phyloP scores from a whole-genome alignment of 495 filamentous ascomycete species.

The Podospora pseudocomata region DNA sequence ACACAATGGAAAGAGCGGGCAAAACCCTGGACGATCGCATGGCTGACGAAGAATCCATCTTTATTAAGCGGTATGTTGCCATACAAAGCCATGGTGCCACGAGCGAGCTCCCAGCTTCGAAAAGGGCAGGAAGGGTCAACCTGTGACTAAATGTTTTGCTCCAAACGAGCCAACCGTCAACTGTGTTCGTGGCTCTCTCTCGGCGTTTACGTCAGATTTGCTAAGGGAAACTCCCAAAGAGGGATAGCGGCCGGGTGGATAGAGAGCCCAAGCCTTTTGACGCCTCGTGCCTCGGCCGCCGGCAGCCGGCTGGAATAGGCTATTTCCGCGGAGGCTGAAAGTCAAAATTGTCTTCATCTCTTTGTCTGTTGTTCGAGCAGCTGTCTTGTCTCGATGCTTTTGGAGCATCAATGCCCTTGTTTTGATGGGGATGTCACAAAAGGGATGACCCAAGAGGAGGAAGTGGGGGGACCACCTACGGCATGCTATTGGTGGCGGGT shows the following conservation, averaged over 20 bases:
- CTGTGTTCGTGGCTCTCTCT: not conserved
- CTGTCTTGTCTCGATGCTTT: not conserved
- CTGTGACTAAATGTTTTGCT: slow-evolving; percentile 12
- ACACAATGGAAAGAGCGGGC: not conserved
- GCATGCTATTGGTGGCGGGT: not conserved
- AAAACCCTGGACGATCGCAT: not conserved
- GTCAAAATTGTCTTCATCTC: not conserved
- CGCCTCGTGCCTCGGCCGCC: not conserved
- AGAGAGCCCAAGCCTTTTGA: slow-evolving; percentile 1
- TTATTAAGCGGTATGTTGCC: slow-evolving; percentile 1
- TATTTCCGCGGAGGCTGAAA: slow-evolving; percentile 13
- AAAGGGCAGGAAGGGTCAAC: not conserved
- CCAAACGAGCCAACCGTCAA: slow-evolving; percentile 12
- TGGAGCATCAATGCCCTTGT: not conserved
- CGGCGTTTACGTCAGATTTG: slow-evolving; percentile 31
- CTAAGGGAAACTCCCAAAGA: slow-evolving; percentile 30
- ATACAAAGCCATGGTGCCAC: slow-evolving; percentile 7
- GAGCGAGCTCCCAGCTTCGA: not conserved
- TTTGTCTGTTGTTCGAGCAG: not conserved
- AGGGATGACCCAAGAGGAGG: not conserved
- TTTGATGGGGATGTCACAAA: not conserved
- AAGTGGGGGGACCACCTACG: not conserved
- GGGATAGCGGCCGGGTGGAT: slow-evolving; percentile 17
- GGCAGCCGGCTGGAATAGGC: not conserved
- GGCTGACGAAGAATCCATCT: not conserved